Evolutionary conservation across 1,284 basidiomycete species (phyloP).

Genomic region (Cryptococcus sp.): DNA sequence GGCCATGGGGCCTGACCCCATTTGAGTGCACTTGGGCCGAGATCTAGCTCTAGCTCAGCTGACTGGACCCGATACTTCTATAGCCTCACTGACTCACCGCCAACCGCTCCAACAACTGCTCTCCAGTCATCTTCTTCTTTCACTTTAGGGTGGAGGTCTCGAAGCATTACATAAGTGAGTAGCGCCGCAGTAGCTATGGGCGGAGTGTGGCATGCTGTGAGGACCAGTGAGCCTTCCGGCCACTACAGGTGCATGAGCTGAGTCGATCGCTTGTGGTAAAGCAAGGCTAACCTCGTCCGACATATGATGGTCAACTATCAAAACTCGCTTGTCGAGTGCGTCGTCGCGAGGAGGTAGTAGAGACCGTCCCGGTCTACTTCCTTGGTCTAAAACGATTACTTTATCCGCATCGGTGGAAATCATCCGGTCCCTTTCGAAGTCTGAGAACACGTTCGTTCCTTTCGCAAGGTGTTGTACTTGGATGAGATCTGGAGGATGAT

Average conservation of each 20-base stretch:
- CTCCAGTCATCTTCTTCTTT: slow-evolving; percentile 36
- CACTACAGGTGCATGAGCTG: slow-evolving; percentile 24
- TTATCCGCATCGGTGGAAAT: slow-evolving; percentile 23
- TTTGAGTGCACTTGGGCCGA: slow-evolving; percentile 34
- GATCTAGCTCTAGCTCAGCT: slow-evolving; percentile 24
- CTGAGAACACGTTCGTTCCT: slow-evolving; percentile 42
- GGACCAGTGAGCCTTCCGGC: slow-evolving; percentile 33
- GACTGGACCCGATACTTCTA: not conserved
- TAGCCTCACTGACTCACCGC: slow-evolving; percentile 24
- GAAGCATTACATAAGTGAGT: slow-evolving; percentile 37
- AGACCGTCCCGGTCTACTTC: slow-evolving; percentile 38
- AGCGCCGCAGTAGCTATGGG: slow-evolving; percentile 45
- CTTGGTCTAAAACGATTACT: slow-evolving; percentile 44
- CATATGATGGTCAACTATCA: slow-evolving; percentile 48
- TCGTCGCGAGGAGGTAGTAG: slow-evolving; percentile 15
- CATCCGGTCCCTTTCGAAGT: slow-evolving; percentile 28
- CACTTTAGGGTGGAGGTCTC: slow-evolving; percentile 34
- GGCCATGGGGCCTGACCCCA: slow-evolving; percentile 46
- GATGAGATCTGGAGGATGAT: slow-evolving; percentile 28
- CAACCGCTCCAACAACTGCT: slow-evolving; percentile 42
- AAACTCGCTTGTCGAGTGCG: slow-evolving; percentile 17
- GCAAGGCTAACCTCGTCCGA: slow-evolving; percentile 33
- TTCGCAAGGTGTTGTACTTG: slow-evolving; percentile 41
- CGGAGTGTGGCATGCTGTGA: slow-evolving; percentile 41
- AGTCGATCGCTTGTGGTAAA: not conserved